Base-by-base conservation (phyloP, 2,329 filamentous ascomycete genomes). In the Fusarium sororula region DNA sequence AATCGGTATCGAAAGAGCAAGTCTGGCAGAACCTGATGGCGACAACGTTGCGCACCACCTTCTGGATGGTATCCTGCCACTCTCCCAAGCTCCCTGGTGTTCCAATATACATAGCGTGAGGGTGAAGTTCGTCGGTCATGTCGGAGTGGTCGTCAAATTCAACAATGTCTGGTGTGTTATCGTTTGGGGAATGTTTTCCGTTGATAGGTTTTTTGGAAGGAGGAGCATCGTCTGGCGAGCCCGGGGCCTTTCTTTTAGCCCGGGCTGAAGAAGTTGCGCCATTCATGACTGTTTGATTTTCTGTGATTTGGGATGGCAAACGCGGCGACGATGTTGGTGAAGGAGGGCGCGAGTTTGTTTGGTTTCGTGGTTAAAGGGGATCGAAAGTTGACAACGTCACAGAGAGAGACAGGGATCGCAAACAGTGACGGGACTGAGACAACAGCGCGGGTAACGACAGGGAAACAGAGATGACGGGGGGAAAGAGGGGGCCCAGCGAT, bases 1-100 rank as follows among this genome's bases (percentile, higher is more conserved):
- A 87, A 78, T 99, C 96, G n/a, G 96, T 98, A 82, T 99, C 96
- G 82, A 99, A 99, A 30, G 96, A 95, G 82, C 94, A 97, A 1
- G 96, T 98, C 87, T 98, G 95, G 82, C 96, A 98, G 85, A 99
- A 99, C 76, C 97, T 93, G 79, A 99, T 98, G n/a, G 96, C 98
- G 56, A 99, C 96, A 24, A 98, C 96, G 77, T 95, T 98, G 81
- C 93, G 92, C 61, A 99, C 95, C 7, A 99, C 96, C 70, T 91
- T 92, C 83, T 98, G 95, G 69, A 98, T 97, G 2, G 95, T 98
- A 57, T 92, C 93, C 83, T 98, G 96, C 96, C 96, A 99, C 84
- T 97, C 95, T 42, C 82, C 82, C 55, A 83, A 72, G 76, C 81
- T 84, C 35, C 74, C 79, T n/a, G 83, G 83, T 9, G 82, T 83